These are phyloP conservation scores for Euphorbia tirucalli DNA, from an alignment of 345 rosid genomes.

Conservation along the genomic window DNA sequence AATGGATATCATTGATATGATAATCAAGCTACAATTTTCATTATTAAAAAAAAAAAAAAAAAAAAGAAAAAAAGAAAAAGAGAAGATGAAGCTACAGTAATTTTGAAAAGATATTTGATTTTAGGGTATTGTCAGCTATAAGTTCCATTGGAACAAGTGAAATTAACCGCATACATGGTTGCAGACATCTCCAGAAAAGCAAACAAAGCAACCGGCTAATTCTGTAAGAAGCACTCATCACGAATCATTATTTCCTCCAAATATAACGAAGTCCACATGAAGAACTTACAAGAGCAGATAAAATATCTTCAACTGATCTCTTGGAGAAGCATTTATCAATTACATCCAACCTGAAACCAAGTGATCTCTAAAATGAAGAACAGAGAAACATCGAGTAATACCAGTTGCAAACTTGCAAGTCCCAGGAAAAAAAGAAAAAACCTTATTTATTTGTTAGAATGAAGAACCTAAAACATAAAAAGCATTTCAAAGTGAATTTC, in stretches of 20 bases:
- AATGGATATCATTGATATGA: neutral
- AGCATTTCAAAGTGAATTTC: neutral
- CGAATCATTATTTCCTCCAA: neutral
- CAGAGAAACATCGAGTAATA: neutral
- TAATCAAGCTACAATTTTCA: neutral
- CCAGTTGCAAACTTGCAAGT: slow-evolving; percentile 1
- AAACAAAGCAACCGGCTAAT: neutral
- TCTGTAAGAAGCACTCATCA: slow-evolving; percentile 1
- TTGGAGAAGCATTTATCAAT: slow-evolving; percentile 71
- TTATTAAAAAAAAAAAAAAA: too few species aligned
- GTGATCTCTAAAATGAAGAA: slow-evolving; percentile 3
- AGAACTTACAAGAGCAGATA: slow-evolving; percentile 71
- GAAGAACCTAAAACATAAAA: neutral
- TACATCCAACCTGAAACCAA: slow-evolving; percentile 61
- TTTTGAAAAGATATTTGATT: too few species aligned
- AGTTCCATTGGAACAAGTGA: neutral
- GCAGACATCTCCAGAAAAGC: slow-evolving; percentile 10
- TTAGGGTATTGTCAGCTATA: neutral
- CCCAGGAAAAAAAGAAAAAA: neutral
- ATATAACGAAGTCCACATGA: neutral
- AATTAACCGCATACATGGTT: neutral
- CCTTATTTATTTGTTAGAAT: neutral
- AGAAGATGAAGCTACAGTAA: too few species aligned
- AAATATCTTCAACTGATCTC: slow-evolving; percentile 75
- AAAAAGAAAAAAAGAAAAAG: too few species aligned